A percentile compares a stretch with the other conserved stretches of the same genome.
These are phyloP conservation scores for Yamadazyma conglobata DNA, from an alignment of 1,139 yeast species.

Conservation along the genomic window DNA sequence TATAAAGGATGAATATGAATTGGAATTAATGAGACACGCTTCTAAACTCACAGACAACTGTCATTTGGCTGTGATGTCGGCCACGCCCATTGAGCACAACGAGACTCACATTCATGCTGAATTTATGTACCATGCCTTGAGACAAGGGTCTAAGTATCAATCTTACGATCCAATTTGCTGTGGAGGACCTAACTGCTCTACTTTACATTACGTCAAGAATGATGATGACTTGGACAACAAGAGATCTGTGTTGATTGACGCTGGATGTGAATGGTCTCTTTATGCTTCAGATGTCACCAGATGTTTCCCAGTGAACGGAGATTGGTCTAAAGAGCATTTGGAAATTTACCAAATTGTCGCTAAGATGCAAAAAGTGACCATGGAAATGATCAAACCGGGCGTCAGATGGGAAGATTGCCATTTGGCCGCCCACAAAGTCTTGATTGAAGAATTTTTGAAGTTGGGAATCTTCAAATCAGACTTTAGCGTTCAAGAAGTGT, in stretches of 20 bases:
- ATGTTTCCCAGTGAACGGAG: conserved; percentile 88
- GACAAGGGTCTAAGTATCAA: conserved; percentile 88
- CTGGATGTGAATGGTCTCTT: conserved; percentile 95
- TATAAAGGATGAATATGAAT: conserved; percentile 79
- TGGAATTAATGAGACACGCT: conserved; percentile 74
- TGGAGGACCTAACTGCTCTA: conserved; percentile 87
- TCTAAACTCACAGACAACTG: conserved; percentile 82
- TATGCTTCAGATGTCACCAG: conserved; percentile 94
- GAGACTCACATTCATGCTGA: conserved; percentile 96
- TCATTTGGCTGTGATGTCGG: conserved; percentile 90
- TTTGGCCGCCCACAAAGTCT: conserved; percentile 68
- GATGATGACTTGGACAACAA: conserved; percentile 60
- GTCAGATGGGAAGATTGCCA: conserved; percentile 84
- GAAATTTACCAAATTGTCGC: conserved; percentile 77
- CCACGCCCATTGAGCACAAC: conserved; percentile 78
- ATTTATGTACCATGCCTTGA: conserved; percentile 85
- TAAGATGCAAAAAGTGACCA: conserved; percentile 75
- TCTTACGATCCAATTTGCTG: conserved; percentile 96
- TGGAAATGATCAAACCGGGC: conserved; percentile 75
- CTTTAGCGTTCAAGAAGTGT: conserved; percentile 61
- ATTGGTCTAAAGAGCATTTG: conserved; percentile 84
- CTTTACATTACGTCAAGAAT: conserved; percentile 85
- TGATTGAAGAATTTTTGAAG: conserved; percentile 66
- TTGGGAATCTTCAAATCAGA: conserved; percentile 74
- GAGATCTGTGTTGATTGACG: conserved; percentile 75